Evolutionary conservation across 2,329 filamentous ascomycete genomes (phyloP), one percentile per base, ranked within the genome.

Genomic region (Stemphylium beticola): DNA sequence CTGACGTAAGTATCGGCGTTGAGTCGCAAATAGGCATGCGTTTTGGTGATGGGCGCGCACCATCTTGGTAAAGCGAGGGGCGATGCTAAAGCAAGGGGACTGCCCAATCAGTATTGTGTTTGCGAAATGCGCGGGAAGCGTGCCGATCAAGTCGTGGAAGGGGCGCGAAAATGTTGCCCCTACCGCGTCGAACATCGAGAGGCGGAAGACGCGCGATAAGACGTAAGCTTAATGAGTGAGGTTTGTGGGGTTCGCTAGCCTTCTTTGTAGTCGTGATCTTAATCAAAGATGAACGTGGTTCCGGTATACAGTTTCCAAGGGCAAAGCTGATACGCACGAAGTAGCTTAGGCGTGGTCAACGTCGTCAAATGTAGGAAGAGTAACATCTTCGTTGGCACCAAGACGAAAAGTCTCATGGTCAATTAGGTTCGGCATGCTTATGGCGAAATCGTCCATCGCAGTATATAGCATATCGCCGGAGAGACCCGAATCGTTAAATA

Each of bases 351-450:
- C 33, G 14, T 20, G 32, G 20, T 3, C 12, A 11, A 31, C 14
- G 11, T 36, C 14, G 32, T 58, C 33, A 47, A 63, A 53, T 8
- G 49, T 31, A 8, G 66, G 66, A 11, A 69, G 59, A 4, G 58
- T 62, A 15, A 57, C 63, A 61, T 65, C 38, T 8, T 47, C 61
- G 32, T 67, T 53, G 9, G 63, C 63, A 9, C 64, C 65, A 11
- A 26, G 24, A 26, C 61, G 63, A 36, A 69, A 65, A 5, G 62
- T 57, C 20, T 39, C 39, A 10, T 32, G 39, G 18, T 52, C 36
- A n/a, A 20, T 29, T 9, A 15, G 15, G 14, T 20, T 15, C 6
- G 33, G 17, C 24, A 38, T 22, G 33, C 29, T 38, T 2, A 8
- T 33, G 24, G 12, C 17, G 37, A 49, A 40, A 22, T 32, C 22